Evolutionary conservation across 2,329 filamentous ascomycete genomes (phyloP).

Genomic region (Emmonsia crescens): DNA sequence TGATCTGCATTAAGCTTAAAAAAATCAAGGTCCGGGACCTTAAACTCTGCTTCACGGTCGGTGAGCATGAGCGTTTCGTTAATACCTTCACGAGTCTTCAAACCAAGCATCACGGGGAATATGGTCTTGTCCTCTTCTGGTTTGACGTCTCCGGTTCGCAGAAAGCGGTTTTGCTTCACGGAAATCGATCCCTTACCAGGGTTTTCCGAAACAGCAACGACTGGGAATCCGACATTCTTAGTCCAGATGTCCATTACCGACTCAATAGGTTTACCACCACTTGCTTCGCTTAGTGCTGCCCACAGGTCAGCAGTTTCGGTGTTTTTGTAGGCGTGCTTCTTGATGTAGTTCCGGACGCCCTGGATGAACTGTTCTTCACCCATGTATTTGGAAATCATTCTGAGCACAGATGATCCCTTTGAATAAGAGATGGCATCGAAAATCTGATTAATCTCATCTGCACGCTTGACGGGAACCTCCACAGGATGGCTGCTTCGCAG

Average conservation of each 20-base stretch:
- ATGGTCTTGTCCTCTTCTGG: constrained; percentile 82
- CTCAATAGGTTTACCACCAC: constrained; percentile 81
- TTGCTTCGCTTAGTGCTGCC: constrained; percentile 76
- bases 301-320: constrained; percentile 85
- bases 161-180: constrained; percentile 89
- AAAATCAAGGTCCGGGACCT: constrained; percentile 70
- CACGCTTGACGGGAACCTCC: constrained; percentile 88
- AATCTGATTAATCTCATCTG: constrained; percentile 95
- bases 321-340: constrained; percentile 95
- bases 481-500: constrained; percentile 92
- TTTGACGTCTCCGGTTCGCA: constrained; percentile 84
- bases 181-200: constrained; percentile 61
- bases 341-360: constrained; percentile 80
- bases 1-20: constrained; percentile 97
- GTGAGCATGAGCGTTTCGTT: constrained; percentile 63
- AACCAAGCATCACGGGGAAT: constrained; percentile 79
- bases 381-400: constrained; percentile 94
- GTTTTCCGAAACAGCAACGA: constrained; percentile 74
- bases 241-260: constrained; percentile 95
- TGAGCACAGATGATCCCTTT: constrained; percentile 88
- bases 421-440: constrained; percentile 97
- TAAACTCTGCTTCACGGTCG: constrained; percentile 64
- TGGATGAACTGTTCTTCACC: constrained; percentile 90
- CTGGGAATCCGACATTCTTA: constrained; percentile 88
- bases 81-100: constrained; percentile 64